phyloP scores from a whole-genome alignment of 441 rosid genomes.

The Jatropha podagrica region DNA sequence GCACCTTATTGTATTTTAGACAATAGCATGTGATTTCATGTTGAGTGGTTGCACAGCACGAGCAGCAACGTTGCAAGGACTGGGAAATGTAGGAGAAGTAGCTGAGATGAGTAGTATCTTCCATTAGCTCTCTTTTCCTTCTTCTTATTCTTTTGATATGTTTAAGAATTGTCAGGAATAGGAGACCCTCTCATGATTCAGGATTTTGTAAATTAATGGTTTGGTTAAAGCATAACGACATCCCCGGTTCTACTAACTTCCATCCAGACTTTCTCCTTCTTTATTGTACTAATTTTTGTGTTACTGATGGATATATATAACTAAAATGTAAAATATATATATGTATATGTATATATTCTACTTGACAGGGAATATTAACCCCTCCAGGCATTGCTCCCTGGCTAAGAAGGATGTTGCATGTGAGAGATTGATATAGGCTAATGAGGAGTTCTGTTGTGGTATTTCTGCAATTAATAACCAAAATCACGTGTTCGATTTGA shows the following conservation, averaged over 20 bases:
- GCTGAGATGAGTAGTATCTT: background rate
- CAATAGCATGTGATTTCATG: background rate
- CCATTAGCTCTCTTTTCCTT: background rate
- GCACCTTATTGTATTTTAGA: background rate
- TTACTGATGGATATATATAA: background rate
- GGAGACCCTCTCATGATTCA: background rate
- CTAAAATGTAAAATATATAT: background rate
- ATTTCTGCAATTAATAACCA: background rate
- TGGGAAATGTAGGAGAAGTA: constrained; percentile 2
- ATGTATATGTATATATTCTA: background rate
- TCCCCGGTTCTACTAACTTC: background rate
- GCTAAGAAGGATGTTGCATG: background rate
- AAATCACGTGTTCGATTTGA: background rate
- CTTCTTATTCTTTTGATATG: background rate
- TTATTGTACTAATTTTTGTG: background rate
- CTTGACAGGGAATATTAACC: background rate
- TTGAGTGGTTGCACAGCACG: background rate
- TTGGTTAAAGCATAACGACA: background rate
- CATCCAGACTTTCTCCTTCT: background rate
- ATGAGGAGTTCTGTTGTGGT: background rate
- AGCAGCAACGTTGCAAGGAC: background rate
- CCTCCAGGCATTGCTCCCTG: background rate
- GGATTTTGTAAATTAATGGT: background rate
- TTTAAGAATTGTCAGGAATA: background rate
- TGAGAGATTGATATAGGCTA: background rate